A percentile compares a stretch with the other conserved stretches of the same genome.
Conservation (phyloP, 371 early-diverging fungal species). For the Amoeboaphelidium occidentale region DNA sequence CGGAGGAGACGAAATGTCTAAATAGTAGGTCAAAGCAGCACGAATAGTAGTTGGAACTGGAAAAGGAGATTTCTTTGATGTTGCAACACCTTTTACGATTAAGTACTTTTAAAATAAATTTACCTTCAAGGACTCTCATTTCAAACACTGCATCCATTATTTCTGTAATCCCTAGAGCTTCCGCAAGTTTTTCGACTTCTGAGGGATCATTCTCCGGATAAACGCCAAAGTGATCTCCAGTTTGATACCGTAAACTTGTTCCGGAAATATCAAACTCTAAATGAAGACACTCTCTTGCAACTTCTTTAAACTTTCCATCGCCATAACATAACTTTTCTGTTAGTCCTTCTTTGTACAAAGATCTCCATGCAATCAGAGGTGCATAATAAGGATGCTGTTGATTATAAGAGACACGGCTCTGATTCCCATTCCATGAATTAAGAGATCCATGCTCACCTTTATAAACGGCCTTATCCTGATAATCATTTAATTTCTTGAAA, state of each 20-base stretch:
- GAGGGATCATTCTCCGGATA: constrained; percentile 61
- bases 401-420: constrained; percentile 19
- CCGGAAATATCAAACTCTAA: constrained; percentile 66
- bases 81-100: constrained; percentile 26
- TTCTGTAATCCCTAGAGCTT: constrained; percentile 28
- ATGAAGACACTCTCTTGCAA: constrained; percentile 62
- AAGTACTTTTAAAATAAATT: constrained; percentile 17
- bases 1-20: constrained; percentile 52
- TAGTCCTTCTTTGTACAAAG: constrained; percentile 28
- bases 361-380: constrained; percentile 23
- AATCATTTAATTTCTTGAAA: neutral
- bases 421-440: constrained; percentile 7
- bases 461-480: constrained; percentile 12
- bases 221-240: constrained; percentile 89
- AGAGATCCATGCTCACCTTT: constrained; percentile 29
- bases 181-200: constrained; percentile 26
- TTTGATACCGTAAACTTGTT: constrained; percentile 46
- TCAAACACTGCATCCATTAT: too few species aligned
- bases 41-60: constrained; percentile 57
- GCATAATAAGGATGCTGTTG: constrained; percentile 57
- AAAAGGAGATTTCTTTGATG: constrained; percentile 56
- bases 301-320: neutral
- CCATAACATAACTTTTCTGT: constrained; percentile 7
- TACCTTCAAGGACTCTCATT: neutral
- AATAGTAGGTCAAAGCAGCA: constrained; percentile 60